phyloP scores from a whole-genome alignment of 108 stramenopile species.

The Fistulifera pelliculosa region DNA sequence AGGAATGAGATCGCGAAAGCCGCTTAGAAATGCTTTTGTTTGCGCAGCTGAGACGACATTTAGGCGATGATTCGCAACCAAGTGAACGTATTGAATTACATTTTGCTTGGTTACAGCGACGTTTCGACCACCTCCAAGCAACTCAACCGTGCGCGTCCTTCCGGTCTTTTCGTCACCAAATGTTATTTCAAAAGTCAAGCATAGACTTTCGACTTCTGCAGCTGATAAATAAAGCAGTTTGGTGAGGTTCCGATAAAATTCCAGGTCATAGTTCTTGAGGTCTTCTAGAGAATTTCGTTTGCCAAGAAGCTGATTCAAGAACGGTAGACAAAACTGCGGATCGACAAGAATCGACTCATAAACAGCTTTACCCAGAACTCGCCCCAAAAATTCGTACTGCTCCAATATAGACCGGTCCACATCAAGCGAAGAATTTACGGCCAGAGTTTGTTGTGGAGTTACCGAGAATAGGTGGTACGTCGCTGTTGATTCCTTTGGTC shows the following conservation, averaged over 20 bases:
- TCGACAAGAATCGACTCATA: slow-evolving; percentile 91
- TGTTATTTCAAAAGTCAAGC: slow-evolving; percentile 79
- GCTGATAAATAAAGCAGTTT: slow-evolving; percentile 55
- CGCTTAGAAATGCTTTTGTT: slow-evolving; percentile 86
- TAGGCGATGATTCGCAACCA: slow-evolving; percentile 86
- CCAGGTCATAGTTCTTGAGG: slow-evolving; percentile 87
- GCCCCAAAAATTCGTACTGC: slow-evolving; percentile 89
- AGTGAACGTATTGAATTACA: slow-evolving; percentile 86
- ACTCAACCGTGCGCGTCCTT: slow-evolving; percentile 26
- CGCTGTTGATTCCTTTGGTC: slow-evolving; percentile 8
- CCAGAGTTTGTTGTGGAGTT: slow-evolving; percentile 58
- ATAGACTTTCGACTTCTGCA: slow-evolving; percentile 56
- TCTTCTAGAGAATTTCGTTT: slow-evolving; percentile 90
- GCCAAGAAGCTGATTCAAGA: slow-evolving; percentile 82
- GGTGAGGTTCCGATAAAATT: slow-evolving; percentile 81
- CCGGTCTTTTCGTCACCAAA: slow-evolving; percentile 8
- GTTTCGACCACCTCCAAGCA: slow-evolving; percentile 74
- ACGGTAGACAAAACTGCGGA: slow-evolving; percentile 80
- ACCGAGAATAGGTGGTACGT: slow-evolving; percentile 43
- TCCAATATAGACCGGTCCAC: slow-evolving; percentile 24
- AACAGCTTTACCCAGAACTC: slow-evolving; percentile 93
- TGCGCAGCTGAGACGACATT: slow-evolving; percentile 77
- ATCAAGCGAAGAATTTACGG: slow-evolving; percentile 43
- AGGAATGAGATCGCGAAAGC: slow-evolving; percentile 94
- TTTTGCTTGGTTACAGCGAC: slow-evolving; percentile 83